These are phyloP conservation scores for Claviceps pazoutovae DNA, from an alignment of 2,329 filamentous ascomycete genomes.

Conservation along the genomic window DNA sequence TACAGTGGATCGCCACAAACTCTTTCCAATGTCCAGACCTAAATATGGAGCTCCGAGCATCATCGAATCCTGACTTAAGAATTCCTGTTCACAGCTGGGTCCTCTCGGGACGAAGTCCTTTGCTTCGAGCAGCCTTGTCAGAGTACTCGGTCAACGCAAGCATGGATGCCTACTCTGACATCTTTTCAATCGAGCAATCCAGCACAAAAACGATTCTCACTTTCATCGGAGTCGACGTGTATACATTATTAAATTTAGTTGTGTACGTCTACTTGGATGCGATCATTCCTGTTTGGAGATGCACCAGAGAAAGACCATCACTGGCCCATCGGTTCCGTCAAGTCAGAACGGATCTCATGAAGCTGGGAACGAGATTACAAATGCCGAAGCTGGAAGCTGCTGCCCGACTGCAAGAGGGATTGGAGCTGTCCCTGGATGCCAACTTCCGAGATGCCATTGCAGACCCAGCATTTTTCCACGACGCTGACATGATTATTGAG, in stretches of 20 bases:
- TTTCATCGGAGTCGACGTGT: slow-evolving; percentile 57
- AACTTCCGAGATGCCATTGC: slow-evolving; percentile 60
- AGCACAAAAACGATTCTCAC: slow-evolving; percentile 43
- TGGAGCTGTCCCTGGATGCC: slow-evolving; percentile 46
- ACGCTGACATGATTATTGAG: slow-evolving; percentile 67
- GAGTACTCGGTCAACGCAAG: slow-evolving; percentile 30
- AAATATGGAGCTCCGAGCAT: slow-evolving; percentile 36
- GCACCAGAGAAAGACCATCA: slow-evolving; percentile 49
- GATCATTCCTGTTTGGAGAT: slow-evolving; percentile 77
- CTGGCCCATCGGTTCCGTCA: slow-evolving; percentile 64
- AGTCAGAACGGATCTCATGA: slow-evolving; percentile 77
- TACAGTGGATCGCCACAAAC: slow-evolving; percentile 30
- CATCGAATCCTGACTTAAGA: slow-evolving; percentile 49
- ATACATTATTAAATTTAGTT: slow-evolving; percentile 66
- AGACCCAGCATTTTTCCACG: slow-evolving; percentile 59
- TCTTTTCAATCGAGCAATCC: slow-evolving; percentile 20
- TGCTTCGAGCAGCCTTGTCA: slow-evolving; percentile 49
- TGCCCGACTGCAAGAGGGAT: slow-evolving; percentile 57
- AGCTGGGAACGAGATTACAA: slow-evolving; percentile 56
- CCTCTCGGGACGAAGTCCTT: slow-evolving; percentile 56
- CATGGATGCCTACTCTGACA: slow-evolving; percentile 13
- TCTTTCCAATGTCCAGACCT: slow-evolving; percentile 25
- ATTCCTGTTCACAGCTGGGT: slow-evolving; percentile 79
- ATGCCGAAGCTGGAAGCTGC: slow-evolving; percentile 62
- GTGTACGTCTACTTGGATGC: slow-evolving; percentile 71